Percentiles rank a stretch among this genome's conserved stretches.
Evolutionary conservation across 352 stramenopile genomes (phyloP).

Genomic region (Phytophthora uliginosa): DNA sequence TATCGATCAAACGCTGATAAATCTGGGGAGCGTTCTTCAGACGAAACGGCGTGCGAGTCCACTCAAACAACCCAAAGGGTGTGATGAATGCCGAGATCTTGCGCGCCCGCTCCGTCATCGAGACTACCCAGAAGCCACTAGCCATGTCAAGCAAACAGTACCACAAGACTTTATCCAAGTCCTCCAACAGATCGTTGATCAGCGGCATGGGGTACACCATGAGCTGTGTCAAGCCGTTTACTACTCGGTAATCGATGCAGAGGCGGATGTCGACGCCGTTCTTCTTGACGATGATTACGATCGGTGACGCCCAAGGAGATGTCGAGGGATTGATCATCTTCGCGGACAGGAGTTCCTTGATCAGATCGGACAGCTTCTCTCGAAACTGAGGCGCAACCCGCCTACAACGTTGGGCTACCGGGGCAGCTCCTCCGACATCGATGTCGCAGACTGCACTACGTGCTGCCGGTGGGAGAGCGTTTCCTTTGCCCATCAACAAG

Average conservation of each 20-base stretch:
- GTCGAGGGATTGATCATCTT: conserved; percentile 24
- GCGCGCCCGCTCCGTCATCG: conserved; percentile 16
- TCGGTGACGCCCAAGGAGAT: conserved; percentile 42
- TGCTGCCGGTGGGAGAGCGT: no score
- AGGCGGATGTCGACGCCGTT: conserved; percentile 47
- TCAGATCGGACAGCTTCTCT: conserved; percentile 33
- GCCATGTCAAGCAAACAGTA: conserved; percentile 30
- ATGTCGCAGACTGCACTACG: no score
- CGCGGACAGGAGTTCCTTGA: conserved; percentile 31
- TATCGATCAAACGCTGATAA: conserved; percentile 16
- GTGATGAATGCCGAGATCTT: conserved; percentile 11
- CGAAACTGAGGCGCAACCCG: conserved; percentile 23
- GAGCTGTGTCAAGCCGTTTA: conserved; percentile 11
- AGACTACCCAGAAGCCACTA: conserved; percentile 25
- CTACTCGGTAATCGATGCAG: conserved; percentile 30
- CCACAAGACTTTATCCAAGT: conserved; percentile 21
- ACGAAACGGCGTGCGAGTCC: conserved; percentile 21
- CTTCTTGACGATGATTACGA: conserved; percentile 55
- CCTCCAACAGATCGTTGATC: conserved; percentile 24
- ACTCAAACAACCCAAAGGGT: conserved; percentile 10
- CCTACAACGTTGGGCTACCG: no score
- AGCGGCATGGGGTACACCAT: conserved; percentile 40
- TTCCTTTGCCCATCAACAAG: no score
- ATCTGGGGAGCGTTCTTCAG: conserved; percentile 30
- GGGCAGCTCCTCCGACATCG: no score